Conservation (phyloP, 139 green algal species). For the Micromonas commoda region DNA sequence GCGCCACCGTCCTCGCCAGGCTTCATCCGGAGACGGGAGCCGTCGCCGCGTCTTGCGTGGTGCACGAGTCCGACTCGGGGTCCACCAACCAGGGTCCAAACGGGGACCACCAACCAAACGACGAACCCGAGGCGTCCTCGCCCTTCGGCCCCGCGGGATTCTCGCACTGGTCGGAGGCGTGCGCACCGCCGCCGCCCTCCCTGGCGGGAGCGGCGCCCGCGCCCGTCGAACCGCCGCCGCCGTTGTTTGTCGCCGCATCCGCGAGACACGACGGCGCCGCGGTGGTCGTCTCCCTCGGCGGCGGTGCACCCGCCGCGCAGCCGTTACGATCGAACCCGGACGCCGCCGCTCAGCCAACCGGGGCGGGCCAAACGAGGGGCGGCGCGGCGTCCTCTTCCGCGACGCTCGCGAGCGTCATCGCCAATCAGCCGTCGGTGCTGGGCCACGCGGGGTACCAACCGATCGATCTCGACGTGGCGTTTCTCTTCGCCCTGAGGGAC, state of each 20-base stretch:
- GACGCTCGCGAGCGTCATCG: not conserved
- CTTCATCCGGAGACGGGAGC: not conserved
- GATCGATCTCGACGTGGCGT: not conserved
- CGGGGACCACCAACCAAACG: no score
- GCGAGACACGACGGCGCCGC: not conserved
- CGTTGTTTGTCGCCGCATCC: not conserved
- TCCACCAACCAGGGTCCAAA: no score
- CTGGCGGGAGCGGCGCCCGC: not conserved
- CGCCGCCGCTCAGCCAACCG: not conserved
- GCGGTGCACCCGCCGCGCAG: not conserved
- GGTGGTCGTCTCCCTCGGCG: not conserved
- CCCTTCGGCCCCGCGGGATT: not conserved
- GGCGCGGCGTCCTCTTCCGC: not conserved
- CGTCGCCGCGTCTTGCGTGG: not conserved
- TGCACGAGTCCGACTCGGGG: not conserved
- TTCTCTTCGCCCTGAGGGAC: conserved; percentile 32
- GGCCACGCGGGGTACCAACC: conserved; percentile 3
- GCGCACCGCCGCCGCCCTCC: not conserved
- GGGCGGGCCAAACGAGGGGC: not conserved
- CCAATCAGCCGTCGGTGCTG: no score
- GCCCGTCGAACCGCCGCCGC: not conserved
- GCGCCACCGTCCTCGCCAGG: not conserved
- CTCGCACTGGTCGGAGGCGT: not conserved
- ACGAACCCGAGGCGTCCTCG: no score
- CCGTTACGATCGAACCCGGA: not conserved